Conservation (phyloP, 1,284 basidiomycete species). For the Entoloma clypeatum region DNA sequence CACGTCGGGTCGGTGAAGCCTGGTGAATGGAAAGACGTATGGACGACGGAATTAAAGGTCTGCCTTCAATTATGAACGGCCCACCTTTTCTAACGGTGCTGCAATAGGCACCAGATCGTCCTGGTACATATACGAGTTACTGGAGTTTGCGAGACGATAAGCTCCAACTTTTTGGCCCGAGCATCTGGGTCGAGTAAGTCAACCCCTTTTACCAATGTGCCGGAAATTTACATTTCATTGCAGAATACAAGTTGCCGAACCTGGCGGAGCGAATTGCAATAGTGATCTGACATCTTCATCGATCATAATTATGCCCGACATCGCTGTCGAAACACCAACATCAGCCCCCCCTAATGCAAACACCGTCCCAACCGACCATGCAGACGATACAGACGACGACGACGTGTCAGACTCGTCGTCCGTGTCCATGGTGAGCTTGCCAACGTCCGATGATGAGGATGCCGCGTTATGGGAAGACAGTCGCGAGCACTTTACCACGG, state of each 20-base stretch:
- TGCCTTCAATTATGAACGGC: constrained; percentile 8
- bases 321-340: constrained; percentile 22
- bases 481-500: constrained; percentile 39
- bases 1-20: constrained; percentile 49
- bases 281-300: constrained; percentile 63
- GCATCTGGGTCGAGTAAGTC: constrained; percentile 69
- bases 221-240: not conserved
- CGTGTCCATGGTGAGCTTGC: constrained; percentile 60
- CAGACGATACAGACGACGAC: constrained; percentile 45
- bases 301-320: constrained; percentile 66
- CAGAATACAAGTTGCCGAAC: constrained; percentile 65
- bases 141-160: constrained; percentile 66
- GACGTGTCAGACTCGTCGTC: constrained; percentile 49
- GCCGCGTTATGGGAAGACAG: constrained; percentile 55
- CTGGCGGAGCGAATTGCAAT: constrained; percentile 38
- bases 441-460: constrained; percentile 46
- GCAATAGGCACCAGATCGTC: constrained; percentile 61
- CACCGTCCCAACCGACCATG: constrained; percentile 29
- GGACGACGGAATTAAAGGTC: constrained; percentile 72
- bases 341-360: constrained; percentile 2
- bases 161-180: constrained; percentile 64
- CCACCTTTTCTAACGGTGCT: not conserved
- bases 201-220: not conserved
- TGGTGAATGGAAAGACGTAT: constrained; percentile 59
- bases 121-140: constrained; percentile 71